A percentile compares a stretch with the other conserved stretches of the same genome.
These are phyloP conservation scores for Cutaneotrichosporon sp. DNA, from an alignment of 1,284 basidiomycete genomes.

Conservation along the genomic window DNA sequence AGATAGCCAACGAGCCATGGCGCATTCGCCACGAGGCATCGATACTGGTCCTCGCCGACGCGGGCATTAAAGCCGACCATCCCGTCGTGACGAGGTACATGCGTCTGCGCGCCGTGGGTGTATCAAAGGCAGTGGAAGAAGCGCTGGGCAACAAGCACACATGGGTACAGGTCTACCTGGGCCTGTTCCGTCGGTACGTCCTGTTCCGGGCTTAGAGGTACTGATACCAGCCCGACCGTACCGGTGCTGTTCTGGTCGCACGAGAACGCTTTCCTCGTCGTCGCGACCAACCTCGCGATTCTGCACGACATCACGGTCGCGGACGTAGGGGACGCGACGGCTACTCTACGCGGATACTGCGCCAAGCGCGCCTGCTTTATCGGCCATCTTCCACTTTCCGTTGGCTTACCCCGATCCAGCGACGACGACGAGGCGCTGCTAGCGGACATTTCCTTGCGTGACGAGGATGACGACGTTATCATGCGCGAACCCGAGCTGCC, in stretches of 20 bases:
- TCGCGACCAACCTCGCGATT: not conserved
- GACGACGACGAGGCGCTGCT: not conserved
- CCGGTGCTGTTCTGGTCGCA: conserved; percentile 6
- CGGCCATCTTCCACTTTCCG: not conserved
- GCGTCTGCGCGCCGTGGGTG: not conserved
- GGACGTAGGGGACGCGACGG: not conserved
- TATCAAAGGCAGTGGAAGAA: too few relatives aligned
- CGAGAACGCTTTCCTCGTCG: not conserved
- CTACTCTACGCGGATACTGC: not conserved
- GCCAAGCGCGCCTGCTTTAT: not conserved
- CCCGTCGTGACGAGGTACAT: not conserved
- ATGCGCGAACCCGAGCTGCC: not conserved
- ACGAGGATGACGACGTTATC: too few relatives aligned
- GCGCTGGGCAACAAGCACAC: too few relatives aligned
- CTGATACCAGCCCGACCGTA: conserved; percentile 4
- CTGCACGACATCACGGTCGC: not conserved
- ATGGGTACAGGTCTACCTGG: too few relatives aligned
- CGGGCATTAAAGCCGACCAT: not conserved
- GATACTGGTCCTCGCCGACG: not conserved
- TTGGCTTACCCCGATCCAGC: too few relatives aligned
- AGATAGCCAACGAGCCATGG: too few relatives aligned
- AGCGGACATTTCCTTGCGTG: not conserved
- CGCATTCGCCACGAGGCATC: too few relatives aligned
- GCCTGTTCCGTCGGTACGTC: not conserved
- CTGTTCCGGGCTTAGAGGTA: not conserved